Conservation (phyloP, 106 monocot genomes). For the Platanthera zijinensis region DNA sequence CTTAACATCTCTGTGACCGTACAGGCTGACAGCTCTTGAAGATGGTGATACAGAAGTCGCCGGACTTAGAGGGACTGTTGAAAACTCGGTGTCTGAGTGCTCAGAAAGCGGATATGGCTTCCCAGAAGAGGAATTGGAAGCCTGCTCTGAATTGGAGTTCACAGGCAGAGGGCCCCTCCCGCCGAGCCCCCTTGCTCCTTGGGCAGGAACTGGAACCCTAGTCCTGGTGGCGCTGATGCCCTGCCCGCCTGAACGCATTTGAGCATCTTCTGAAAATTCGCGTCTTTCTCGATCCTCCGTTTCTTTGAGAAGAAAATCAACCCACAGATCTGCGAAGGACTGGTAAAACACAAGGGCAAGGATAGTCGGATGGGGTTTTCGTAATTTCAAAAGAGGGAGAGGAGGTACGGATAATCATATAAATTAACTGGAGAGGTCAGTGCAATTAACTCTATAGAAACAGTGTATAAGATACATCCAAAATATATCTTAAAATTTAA, state of each 20-base stretch:
- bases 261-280: conserved; percentile 40
- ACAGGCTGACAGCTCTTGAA: conserved; percentile 5
- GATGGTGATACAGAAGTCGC: conserved; percentile 25
- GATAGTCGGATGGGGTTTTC: too few relatives aligned
- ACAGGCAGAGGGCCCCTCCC: conserved; percentile 10
- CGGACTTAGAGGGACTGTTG: conserved; percentile 51
- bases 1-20: neutral
- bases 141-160: conserved; percentile 11
- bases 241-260: conserved; percentile 12
- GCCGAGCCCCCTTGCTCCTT: neutral
- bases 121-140: conserved; percentile 7
- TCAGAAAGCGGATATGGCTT: conserved; percentile 11
- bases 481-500: too few relatives aligned
- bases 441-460: too few relatives aligned
- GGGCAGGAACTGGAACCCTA: neutral
- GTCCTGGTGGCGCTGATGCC: neutral
- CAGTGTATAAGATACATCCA: too few relatives aligned
- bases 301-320: conserved; percentile 98
- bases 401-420: too few relatives aligned
- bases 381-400: too few relatives aligned
- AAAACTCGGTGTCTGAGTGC: conserved; percentile 46
- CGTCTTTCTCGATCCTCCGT: conserved; percentile 78
- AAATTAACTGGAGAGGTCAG: too few relatives aligned
- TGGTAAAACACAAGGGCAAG: conserved; percentile 15
- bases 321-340: conserved; percentile 98